A percentile compares a stretch with the other conserved stretches of the same genome.
Conservation (phyloP, 2,329 filamentous ascomycete species). For the Pseudogymnoascus sp. region DNA sequence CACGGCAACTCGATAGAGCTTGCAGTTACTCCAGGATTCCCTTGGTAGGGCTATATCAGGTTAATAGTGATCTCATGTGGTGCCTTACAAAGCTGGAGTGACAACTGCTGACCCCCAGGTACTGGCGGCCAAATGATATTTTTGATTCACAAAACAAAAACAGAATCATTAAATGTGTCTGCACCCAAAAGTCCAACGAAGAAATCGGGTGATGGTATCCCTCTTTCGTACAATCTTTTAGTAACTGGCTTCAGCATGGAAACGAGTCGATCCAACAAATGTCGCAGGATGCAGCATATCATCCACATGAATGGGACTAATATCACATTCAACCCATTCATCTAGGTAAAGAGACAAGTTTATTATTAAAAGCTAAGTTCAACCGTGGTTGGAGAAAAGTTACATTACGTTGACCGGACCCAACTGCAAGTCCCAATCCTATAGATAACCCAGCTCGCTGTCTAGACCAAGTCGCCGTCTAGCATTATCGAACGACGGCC, state of each 20-base stretch:
- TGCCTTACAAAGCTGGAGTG: background rate
- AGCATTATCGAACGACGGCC: background rate
- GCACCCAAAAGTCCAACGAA: too few species aligned
- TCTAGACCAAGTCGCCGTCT: background rate
- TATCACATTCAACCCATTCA: background rate
- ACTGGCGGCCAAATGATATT: too few species aligned
- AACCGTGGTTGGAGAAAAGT: background rate
- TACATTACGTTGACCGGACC: background rate
- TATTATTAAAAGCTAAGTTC: conserved; percentile 3
- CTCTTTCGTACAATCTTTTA: too few species aligned
- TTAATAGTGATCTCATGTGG: background rate
- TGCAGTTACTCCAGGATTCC: background rate
- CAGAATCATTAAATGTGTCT: too few species aligned
- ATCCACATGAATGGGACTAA: background rate
- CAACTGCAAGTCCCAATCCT: background rate
- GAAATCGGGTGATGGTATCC: too few species aligned
- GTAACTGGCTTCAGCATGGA: too few species aligned
- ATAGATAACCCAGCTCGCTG: background rate
- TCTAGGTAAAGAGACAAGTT: background rate
- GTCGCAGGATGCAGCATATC: too few species aligned
- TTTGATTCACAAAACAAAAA: too few species aligned
- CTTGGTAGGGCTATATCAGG: background rate
- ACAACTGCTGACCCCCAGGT: background rate
- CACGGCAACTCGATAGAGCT: background rate
- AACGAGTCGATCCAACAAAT: too few species aligned